Evolutionary conservation across 2,329 filamentous ascomycete genomes (phyloP).

Genomic region (Colletotrichum theobromicola): DNA sequence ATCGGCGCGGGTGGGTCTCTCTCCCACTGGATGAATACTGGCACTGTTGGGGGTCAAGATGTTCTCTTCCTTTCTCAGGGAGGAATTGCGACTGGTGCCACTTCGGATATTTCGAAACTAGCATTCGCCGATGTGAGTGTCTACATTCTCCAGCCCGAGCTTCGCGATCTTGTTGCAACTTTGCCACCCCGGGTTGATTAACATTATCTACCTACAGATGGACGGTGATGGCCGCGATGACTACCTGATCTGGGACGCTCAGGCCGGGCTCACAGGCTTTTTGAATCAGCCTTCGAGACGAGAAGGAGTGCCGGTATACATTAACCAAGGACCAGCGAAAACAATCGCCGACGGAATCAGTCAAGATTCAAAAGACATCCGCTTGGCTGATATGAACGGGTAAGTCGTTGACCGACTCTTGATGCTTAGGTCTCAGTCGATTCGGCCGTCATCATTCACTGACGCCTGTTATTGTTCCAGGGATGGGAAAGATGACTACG

Average conservation of each 20-base stretch:
- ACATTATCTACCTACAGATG: not conserved
- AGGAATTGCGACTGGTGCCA: conserved; percentile 21
- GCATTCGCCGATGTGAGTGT: conserved; percentile 25
- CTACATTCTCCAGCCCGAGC: too few species aligned
- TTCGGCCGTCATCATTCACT: too few species aligned
- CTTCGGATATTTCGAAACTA: conserved; percentile 18
- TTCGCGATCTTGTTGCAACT: too few species aligned
- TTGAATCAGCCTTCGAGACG: conserved; percentile 17
- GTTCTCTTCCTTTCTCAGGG: conserved; percentile 8
- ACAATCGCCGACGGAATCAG: not conserved
- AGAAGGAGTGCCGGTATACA: conserved; percentile 21
- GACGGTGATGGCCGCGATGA: conserved; percentile 23
- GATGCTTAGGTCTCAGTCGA: too few species aligned
- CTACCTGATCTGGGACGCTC: conserved; percentile 23
- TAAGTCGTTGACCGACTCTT: too few species aligned
- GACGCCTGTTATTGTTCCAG: too few species aligned
- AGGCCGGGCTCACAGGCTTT: conserved; percentile 21
- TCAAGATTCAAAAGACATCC: conserved; percentile 7
- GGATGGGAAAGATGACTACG: conserved; percentile 22
- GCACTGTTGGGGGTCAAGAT: conserved; percentile 17
- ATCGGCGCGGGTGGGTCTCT: conserved; percentile 26
- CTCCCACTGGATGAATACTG: conserved; percentile 25
- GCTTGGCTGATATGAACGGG: conserved; percentile 25
- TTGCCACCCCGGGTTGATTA: too few species aligned
- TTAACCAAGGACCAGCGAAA: conserved; percentile 20